Base-by-base conservation (phyloP, 2,329 filamentous ascomycete species). In the Ophiostoma himal-ulmi region DNA sequence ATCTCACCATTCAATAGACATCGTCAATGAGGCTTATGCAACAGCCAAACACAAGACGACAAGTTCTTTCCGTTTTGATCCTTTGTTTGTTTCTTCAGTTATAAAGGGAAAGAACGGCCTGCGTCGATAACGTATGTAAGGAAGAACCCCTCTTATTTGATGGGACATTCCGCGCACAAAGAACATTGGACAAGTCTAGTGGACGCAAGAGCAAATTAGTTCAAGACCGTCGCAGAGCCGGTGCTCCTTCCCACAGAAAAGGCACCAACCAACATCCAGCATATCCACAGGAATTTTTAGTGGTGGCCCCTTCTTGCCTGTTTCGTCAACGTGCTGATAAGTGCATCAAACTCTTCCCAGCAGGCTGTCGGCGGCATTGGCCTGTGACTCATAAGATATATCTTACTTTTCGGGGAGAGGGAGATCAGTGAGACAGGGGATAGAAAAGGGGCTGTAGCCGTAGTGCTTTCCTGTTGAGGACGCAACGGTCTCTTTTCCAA, bases 91-190 rank as follows among this genome's bases (percentile, higher is more conserved):
- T 20, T 20, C 6, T n/a, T 7, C 6, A 6, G 5, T n/a, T 5
- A 48, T 1, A n/a, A 30, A 30, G 17, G 44, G 44, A 48, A 48
- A 20, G 44, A n/a, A 48, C 44, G 44, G 17, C 17, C 44, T 48
- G 44, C 44, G 8, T 48, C 3, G 17, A n/a, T 48, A 3, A 17
- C 44, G 17, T 48, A 48, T 48, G 44, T 20, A 20, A 48, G 44
- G 41, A 48, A 48, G 8, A 6, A 48, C 44, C 44, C n/a, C 44
- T 30, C 30, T 30, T 48, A 17, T 44, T 11, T 57, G 52, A 57
- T 57, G 52, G 52, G n/a, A 57, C 52, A 57, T 57, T 57, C 52
- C 52, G 52, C 52, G 13, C 14, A 57, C 52, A 57, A 57, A 57
- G 52, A 57, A 57, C 22, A 48, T 48, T 44, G 52, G 52, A 13